Evolutionary conservation across 805 yeast genomes (phyloP), one percentile per base, ranked within the genome.

Genomic region (Candida wancherniae): DNA sequence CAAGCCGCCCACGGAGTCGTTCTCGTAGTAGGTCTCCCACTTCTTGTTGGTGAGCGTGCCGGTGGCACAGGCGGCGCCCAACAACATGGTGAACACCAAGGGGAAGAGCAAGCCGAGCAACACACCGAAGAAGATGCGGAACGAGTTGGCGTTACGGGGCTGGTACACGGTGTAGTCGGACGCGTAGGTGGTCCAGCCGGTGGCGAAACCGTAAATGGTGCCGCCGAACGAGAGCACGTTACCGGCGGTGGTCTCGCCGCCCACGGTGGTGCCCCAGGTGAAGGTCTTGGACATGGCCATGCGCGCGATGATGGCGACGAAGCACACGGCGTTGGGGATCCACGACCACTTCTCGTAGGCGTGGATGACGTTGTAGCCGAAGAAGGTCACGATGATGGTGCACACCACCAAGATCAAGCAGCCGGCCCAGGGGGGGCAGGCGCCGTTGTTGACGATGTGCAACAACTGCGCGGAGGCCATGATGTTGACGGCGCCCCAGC

Each of bases 111-210:
- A 67, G 46, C 94, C 94, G 25, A 59, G 41, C 37, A 74, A 56
- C 34, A 87, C 75, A 42, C 77, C 71, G 33, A 72, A 55, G 64
- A 85, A 86, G 34, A 85, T 67, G 52, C 67, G 78, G 51, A 45
- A 42, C 25, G 75, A 63, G 57, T 71, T 73, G 42, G 80, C 75
- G 50, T 73, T 69, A 48, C 72, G 66, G 44, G 82, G 84, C 73
- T 83, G 85, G 65, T 85, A 88, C 25, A 81, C 86, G 29, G 95
- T 85, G 63, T 87, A 88, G 63, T 87, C 97, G 31, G 94, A 77
- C 16, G 96, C 92, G 48, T 80, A 85, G 12, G 95, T 80, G 34
- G 94, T 76, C 97, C 97, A 87, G 41, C 96, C 96, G 33, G 95
- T 75, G 29, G 95, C 94, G 51, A 80, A 87, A 42, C 96, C 96